Conservation (phyloP, 352 stramenopile genomes). For the Pythium guiyangense region DNA sequence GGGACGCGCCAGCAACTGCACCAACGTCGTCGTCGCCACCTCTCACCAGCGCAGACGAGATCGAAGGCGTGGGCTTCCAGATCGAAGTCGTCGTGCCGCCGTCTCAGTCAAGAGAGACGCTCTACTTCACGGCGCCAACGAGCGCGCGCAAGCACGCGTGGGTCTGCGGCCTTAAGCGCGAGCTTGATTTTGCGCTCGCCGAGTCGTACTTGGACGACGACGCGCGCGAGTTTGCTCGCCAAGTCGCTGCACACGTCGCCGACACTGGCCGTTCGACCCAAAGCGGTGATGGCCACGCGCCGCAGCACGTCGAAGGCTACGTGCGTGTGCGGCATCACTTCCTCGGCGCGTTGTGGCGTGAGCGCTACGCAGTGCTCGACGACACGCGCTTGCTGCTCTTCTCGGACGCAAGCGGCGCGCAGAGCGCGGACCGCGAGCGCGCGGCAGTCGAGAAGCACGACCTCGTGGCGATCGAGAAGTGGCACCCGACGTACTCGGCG, state of each 20-base stretch:
- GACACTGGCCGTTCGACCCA: conserved; percentile 1
- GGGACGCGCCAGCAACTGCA: conserved; percentile 15
- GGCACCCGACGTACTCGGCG: conserved; percentile 33
- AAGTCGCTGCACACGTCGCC: conserved; percentile 36
- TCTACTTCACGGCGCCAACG: conserved; percentile 37
- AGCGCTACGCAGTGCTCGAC: conserved; percentile 40
- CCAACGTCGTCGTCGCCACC: not conserved
- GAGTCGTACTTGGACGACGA: conserved; percentile 59
- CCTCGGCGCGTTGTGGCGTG: conserved; percentile 46
- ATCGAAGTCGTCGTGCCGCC: conserved; percentile 18
- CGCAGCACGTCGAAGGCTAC: conserved; percentile 22
- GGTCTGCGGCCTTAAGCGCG: conserved; percentile 50
- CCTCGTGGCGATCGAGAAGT: conserved; percentile 42
- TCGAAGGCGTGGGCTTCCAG: conserved; percentile 33
- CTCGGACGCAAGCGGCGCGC: conserved; percentile 22
- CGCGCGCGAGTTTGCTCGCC: conserved; percentile 42
- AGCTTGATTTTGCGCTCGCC: conserved; percentile 52
- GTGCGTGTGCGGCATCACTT: conserved; percentile 40
- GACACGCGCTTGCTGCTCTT: conserved; percentile 30
- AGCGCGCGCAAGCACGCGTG: conserved; percentile 36
- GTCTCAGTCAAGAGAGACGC: conserved; percentile 7
- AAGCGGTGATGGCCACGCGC: not conserved
- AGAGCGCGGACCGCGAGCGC: conserved; percentile 18
- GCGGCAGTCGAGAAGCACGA: conserved; percentile 47
- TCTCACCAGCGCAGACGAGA: conserved; percentile 10